These are phyloP conservation scores for Nakazawaea wyomingensis DNA, from an alignment of 805 yeast species.

Conservation along the genomic window DNA sequence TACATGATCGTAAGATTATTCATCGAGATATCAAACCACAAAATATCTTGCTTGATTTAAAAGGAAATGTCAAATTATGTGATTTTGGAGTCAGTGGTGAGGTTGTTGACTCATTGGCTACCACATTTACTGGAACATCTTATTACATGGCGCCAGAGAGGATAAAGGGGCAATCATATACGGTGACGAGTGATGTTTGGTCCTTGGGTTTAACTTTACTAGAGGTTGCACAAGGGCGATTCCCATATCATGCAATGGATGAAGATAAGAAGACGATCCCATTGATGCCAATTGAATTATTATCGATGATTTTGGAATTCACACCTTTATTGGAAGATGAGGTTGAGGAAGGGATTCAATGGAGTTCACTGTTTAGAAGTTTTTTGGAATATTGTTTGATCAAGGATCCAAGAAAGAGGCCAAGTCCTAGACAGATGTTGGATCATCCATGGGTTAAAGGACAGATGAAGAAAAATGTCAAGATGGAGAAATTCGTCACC, in stretches of 20 bases:
- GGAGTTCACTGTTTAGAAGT: slow-evolving; percentile 81
- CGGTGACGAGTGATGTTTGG: slow-evolving; percentile 96
- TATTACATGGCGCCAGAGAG: slow-evolving; percentile 99
- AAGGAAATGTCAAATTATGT: slow-evolving; percentile 86
- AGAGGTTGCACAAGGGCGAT: slow-evolving; percentile 90
- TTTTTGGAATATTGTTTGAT: slow-evolving; percentile 77
- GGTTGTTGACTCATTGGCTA: slow-evolving; percentile 90
- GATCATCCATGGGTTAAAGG: slow-evolving; percentile 90
- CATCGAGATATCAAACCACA: slow-evolving; percentile 71
- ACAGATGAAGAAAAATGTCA: slow-evolving; percentile 64
- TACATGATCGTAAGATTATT: slow-evolving; percentile 82
- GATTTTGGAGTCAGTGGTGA: slow-evolving; percentile 98
- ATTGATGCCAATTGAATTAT: slow-evolving; percentile 75
- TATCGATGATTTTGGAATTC: slow-evolving; percentile 74
- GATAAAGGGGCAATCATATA: slow-evolving; percentile 91
- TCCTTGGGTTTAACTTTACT: slow-evolving; percentile 86
- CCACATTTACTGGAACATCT: slow-evolving; percentile 96
- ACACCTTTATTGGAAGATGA: slow-evolving; percentile 78
- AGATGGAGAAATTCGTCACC: slow-evolving; percentile 80
- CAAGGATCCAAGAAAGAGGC: slow-evolving; percentile 74
- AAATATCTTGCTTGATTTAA: slow-evolving; percentile 69
- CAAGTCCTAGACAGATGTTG: slow-evolving; percentile 91
- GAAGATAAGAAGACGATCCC: slow-evolving; percentile 42
- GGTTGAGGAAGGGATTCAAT: slow-evolving; percentile 64
- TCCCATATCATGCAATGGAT: slow-evolving; percentile 57